Percentiles rank a stretch among this genome's conserved stretches.
Evolutionary conservation across 1,139 yeast genomes (phyloP).

Genomic region (Debaryomycetaceae sp.): DNA sequence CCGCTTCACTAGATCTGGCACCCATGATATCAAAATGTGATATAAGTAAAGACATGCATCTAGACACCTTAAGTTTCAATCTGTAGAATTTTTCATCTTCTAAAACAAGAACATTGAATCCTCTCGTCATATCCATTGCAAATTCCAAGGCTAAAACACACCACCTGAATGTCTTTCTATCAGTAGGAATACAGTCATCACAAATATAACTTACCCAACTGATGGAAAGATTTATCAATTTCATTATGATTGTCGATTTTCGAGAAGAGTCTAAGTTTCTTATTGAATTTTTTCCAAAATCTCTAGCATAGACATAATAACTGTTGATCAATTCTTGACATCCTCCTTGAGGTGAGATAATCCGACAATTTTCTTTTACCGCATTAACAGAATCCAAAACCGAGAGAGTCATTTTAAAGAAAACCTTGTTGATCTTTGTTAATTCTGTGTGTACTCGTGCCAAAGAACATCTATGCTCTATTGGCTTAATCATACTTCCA

Average conservation of each 20-base stretch:
- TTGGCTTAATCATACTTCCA: conserved; percentile 34
- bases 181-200: conserved; percentile 93
- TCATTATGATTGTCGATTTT: conserved; percentile 67
- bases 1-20: conserved; percentile 87
- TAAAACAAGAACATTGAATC: conserved; percentile 80
- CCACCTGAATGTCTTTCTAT: conserved; percentile 89
- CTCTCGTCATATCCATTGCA: conserved; percentile 93
- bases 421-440: conserved; percentile 60
- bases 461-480: conserved; percentile 68
- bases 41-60: conserved; percentile 89
- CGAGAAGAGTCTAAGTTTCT: conserved; percentile 61
- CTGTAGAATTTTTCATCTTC: conserved; percentile 72
- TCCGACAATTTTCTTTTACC: conserved; percentile 44
- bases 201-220: conserved; percentile 93
- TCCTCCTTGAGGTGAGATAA: conserved; percentile 46
- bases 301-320: conserved; percentile 77
- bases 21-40: conserved; percentile 99
- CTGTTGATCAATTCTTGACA: conserved; percentile 78
- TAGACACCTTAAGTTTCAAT: conserved; percentile 81
- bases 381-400: conserved; percentile 63
- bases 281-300: conserved; percentile 74
- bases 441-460: conserved; percentile 75
- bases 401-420: conserved; percentile 66
- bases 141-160: conserved; percentile 93
- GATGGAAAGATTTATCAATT: conserved; percentile 70